A percentile compares a stretch with the other conserved stretches of the same genome.
Conservation (phyloP, 805 yeast genomes). For the Starmerella powellii region DNA sequence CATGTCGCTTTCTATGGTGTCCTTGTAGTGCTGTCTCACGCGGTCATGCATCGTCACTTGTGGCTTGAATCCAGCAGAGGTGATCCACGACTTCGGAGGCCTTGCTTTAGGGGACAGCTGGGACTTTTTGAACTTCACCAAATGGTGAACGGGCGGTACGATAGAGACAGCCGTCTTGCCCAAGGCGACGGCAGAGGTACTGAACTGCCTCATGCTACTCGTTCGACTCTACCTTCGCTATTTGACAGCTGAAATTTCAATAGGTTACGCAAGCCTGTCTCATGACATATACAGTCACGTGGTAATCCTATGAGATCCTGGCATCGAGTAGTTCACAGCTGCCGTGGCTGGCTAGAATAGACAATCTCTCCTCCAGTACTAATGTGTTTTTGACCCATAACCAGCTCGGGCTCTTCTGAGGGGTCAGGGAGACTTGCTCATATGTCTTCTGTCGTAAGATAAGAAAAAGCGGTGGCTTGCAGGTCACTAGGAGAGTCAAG, state of each 20-base stretch:
- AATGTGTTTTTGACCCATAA: too few relatives aligned
- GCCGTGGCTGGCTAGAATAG: too few relatives aligned
- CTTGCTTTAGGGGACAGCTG: conserved; percentile 64
- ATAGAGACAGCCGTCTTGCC: conserved; percentile 46
- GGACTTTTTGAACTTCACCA: conserved; percentile 60
- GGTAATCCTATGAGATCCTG: too few relatives aligned
- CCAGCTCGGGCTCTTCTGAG: too few relatives aligned
- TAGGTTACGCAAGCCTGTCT: background rate
- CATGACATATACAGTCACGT: too few relatives aligned
- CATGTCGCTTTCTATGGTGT: conserved; percentile 65
- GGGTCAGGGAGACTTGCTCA: too few relatives aligned
- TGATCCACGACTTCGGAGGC: conserved; percentile 57
- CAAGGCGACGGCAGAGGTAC: conserved; percentile 17
- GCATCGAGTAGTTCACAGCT: too few relatives aligned
- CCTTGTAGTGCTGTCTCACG: conserved; percentile 59
- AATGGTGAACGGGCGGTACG: conserved; percentile 86
- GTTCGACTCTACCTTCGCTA: background rate
- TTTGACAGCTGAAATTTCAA: background rate
- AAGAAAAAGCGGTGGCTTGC: too few relatives aligned
- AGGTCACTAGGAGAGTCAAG: too few relatives aligned
- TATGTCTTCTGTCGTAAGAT: too few relatives aligned
- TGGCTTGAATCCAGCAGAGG: conserved; percentile 70
- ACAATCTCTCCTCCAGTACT: too few relatives aligned
- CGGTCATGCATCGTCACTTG: conserved; percentile 67
- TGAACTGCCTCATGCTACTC: conserved; percentile 16